A percentile compares a stretch with the other conserved stretches of the same genome.
Evolutionary conservation across 129 eudicot species (phyloP).

Genomic region (Lactuca sativa): DNA sequence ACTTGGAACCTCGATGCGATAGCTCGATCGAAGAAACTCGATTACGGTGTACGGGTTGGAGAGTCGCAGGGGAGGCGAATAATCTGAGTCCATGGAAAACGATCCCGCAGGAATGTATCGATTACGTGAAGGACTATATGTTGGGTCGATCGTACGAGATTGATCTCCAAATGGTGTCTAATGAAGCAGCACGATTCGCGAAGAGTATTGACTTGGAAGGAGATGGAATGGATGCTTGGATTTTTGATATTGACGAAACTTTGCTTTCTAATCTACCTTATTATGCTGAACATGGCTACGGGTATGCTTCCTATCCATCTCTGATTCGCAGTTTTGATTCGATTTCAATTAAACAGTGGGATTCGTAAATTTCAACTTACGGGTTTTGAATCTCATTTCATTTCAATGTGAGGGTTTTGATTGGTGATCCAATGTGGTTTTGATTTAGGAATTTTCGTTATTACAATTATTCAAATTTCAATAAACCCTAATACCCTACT

Average conservation of each 20-base stretch:
- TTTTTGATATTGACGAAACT: constrained; percentile 95
- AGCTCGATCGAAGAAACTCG: constrained; percentile 17
- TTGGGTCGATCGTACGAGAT: constrained; percentile 38
- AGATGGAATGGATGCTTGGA: constrained; percentile 80
- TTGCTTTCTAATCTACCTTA: constrained; percentile 92
- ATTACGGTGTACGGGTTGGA: constrained; percentile 74
- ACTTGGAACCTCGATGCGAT: constrained; percentile 12
- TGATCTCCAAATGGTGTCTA: constrained; percentile 63
- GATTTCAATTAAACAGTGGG: neutral
- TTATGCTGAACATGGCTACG: constrained; percentile 78
- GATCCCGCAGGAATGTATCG: constrained; percentile 71
- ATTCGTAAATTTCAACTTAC: constrained; percentile 2
- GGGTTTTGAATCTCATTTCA: neutral
- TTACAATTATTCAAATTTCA: neutral
- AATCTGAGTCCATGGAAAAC: constrained; percentile 81
- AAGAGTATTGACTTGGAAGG: constrained; percentile 39
- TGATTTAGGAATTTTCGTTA: neutral
- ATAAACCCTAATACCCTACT: neutral
- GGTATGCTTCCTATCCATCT: constrained; percentile 44
- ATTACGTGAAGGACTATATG: constrained; percentile 65
- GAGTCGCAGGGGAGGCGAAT: constrained; percentile 80
- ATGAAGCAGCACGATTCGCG: constrained; percentile 55
- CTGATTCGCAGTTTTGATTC: neutral
- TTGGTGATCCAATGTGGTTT: neutral
- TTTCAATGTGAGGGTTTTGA: neutral